These are phyloP conservation scores for thale cress (Arabidopsis thaliana) DNA, from an alignment of 345 rosid species.

Conservation along the genomic window TAIR10.1 NC_003075.7:17312501-17313000, in stretches of 20 bases:
- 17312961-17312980: too few species aligned
- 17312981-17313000: too few species aligned
- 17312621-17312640: constrained; percentile 14
- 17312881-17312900: not conserved
- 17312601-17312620: constrained; percentile 46
- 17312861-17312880: not conserved
- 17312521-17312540: constrained; percentile 73
- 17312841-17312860: not conserved
- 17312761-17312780: too few species aligned
- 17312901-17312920: not conserved
- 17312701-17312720: too few species aligned
- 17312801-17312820: not conserved
- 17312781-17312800: too few species aligned
- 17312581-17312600: constrained; percentile 54
- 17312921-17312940: too few species aligned
- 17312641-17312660: too few species aligned
- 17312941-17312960: too few species aligned
- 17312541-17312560: constrained; percentile 65
- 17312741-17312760: too few species aligned
- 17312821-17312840: not conserved
- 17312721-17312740: too few species aligned
- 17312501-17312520: constrained; percentile 32
- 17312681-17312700: too few species aligned
- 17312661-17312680: too few species aligned
- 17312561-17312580: constrained; percentile 73